Conservation (phyloP, 257 asterid genomes). For the Cynanchum wilfordii region DNA sequence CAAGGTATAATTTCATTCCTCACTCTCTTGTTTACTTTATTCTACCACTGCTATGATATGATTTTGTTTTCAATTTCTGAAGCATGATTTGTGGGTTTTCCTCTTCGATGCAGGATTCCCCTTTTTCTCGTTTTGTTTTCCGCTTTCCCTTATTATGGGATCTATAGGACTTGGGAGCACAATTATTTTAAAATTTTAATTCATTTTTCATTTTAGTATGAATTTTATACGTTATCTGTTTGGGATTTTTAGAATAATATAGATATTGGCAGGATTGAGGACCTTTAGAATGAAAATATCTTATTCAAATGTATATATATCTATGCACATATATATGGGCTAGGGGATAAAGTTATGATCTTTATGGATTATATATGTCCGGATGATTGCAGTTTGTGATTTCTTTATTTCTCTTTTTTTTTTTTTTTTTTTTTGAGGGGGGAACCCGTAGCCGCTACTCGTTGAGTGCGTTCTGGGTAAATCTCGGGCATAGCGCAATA, state of each 20-base stretch:
- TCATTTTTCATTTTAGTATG: not conserved
- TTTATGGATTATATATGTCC: no score
- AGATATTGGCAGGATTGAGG: no score
- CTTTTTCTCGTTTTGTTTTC: not conserved
- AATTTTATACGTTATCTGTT: not conserved
- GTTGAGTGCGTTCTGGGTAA: no score
- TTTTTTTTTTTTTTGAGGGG: no score
- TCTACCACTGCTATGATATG: not conserved
- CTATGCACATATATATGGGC: not conserved
- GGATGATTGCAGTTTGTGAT: not conserved
- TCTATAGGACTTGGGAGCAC: not conserved
- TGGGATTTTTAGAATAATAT: no score
- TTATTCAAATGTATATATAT: no score
- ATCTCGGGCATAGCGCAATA: no score
- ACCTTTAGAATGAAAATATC: no score
- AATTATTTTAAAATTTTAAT: not conserved
- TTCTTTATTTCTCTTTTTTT: not conserved
- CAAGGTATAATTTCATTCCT: not conserved
- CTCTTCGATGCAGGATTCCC: not conserved
- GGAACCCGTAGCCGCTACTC: no score
- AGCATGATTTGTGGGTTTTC: slow-evolving; percentile 1
- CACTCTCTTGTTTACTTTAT: not conserved
- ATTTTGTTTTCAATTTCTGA: not conserved
- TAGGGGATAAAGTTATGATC: not conserved
- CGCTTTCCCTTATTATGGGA: not conserved